These are phyloP conservation scores for Clitopilus hobsonii DNA, from an alignment of 768 basidiomycete genomes.

Conservation along the genomic window DNA sequence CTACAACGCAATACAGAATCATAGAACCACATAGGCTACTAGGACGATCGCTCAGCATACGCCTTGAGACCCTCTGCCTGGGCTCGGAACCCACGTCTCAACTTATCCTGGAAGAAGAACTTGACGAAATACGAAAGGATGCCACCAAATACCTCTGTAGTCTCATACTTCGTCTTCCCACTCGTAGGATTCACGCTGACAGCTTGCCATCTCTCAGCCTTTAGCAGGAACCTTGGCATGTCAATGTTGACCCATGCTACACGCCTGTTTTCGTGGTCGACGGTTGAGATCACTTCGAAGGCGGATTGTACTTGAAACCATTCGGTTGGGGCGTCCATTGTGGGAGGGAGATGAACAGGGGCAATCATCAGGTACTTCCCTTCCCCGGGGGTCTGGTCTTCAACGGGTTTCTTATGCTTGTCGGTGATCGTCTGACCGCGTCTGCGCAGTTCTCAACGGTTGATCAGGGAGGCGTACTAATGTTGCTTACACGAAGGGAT, in stretches of 20 bases:
- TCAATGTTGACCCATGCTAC: conserved; percentile 49
- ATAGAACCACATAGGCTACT: not conserved
- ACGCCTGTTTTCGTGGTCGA: conserved; percentile 52
- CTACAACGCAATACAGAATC: not conserved
- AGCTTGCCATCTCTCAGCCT: conserved; percentile 60
- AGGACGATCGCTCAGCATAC: conserved; percentile 31
- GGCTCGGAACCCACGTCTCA: conserved; percentile 43
- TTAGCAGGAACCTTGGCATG: conserved; percentile 43
- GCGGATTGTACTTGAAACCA: conserved; percentile 32
- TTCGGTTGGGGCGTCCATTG: conserved; percentile 37
- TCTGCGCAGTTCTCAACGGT: conserved; percentile 20
- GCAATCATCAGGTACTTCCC: conserved; percentile 44
- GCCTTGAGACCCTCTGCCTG: conserved; percentile 56
- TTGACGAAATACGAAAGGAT: conserved; percentile 49
- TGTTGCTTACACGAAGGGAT: conserved; percentile 57
- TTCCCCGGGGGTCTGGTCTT: conserved; percentile 43
- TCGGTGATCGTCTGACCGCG: conserved; percentile 46
- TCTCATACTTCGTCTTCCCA: conserved; percentile 60
- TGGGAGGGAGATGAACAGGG: conserved; percentile 58
- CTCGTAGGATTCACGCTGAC: conserved; percentile 44
- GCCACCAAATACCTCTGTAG: conserved; percentile 56
- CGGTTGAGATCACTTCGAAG: conserved; percentile 38
- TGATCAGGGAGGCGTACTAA: not conserved
- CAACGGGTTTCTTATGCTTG: conserved; percentile 30
- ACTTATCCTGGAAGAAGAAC: conserved; percentile 34